Base-by-base conservation (phyloP, 164 flowering plant species). In the Piper longum region DNA sequence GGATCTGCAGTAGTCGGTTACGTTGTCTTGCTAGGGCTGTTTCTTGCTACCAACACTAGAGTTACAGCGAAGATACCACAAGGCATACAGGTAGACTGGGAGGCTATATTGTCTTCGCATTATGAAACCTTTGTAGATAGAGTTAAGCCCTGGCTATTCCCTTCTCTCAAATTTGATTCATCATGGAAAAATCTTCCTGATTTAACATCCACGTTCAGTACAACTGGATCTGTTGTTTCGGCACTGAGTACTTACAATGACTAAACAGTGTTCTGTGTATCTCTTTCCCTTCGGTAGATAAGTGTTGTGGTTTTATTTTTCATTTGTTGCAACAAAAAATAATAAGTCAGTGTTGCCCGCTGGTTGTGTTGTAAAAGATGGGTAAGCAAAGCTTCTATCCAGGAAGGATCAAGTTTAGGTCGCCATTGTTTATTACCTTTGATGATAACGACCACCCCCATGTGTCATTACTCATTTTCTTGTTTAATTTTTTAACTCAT, bases 1-100 rank as follows among this genome's bases (percentile, higher is more conserved):
- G 99, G 99, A 43, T 77, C 96, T 58, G 89, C 96, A 19, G 96
- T 63, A 12, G 84, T 88, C 71, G 99, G 99, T 7, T 87, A 83
- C 56, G 76, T 79, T 5, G 97, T 90, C 64, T 70, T 93, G 79
- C 88, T 88, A 2, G 99, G 99, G 62, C 68, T 93, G 65, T 74
- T 81, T 59, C 91, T 90, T 64, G 97, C 99, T 57, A 95, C 97
- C 62, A 93, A 93, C 65, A 90, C 90, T 96, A 88, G 87, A 76
- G 86, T 93, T 76, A 74, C 79, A 6, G 96, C 81, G 52, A 79
- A 70, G 73, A 88, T 90, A 58, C 99, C 97, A 18, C 61, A 76
- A 71, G 96, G 91, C 44, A 13, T 85, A 54, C 97, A 93, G 77
- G 87, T 89, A 66, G 96, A 93, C 67, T 93, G 97, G 97, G 99